Base-by-base conservation (phyloP, 23 red algal species). In the Agarophyton chilense region DNA sequence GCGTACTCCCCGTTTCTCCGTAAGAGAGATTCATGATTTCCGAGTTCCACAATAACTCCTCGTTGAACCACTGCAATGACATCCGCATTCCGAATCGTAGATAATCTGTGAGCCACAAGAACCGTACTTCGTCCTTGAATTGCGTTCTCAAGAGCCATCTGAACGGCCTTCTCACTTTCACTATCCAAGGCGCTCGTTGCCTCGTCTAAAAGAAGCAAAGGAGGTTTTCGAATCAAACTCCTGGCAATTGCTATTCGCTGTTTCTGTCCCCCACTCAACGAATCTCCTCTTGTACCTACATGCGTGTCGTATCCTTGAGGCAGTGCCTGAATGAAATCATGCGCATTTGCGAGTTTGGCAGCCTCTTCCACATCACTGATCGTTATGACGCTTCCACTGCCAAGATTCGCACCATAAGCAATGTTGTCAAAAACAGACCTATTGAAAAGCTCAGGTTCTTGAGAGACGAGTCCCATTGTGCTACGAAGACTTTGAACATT, bases 231-330 rank as follows among this genome's bases (percentile, higher is more conserved):
- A 52, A 94, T 83, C 50, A 98, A 84, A 39, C 92, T 93, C 51
- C 96, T 46, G 17, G 96, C 96, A 70, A 98, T 95, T 31, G 96
- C 96, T 35, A 98, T 90, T 2, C 96, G 96, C 71, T 98, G 96
- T 52, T 77, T 85, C 70, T 98, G 96, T 25, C 96, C 96, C 33
- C 96, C 96, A 55, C 84, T 91, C 70, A 98, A 66, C 24, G 77
- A 40, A 40, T 84, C 82, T 0, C 96, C 96, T 11, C 96, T 87
- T 44, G 85, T 81, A 17, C 96, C 96, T 0, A 98, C 92, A 70
- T 76, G 66, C 5, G 91, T 95, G 19, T 98, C 60, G 57, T 90
- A 92, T 36, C 92, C 96, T 39, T 93, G 32, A 10, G 96, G 96
- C 9, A 98, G 75, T 19, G 19, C 44, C 34, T 50, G 52, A 16